These are phyloP conservation scores for Amanita pallidorosea DNA, from an alignment of 768 basidiomycete species.

Conservation along the genomic window DNA sequence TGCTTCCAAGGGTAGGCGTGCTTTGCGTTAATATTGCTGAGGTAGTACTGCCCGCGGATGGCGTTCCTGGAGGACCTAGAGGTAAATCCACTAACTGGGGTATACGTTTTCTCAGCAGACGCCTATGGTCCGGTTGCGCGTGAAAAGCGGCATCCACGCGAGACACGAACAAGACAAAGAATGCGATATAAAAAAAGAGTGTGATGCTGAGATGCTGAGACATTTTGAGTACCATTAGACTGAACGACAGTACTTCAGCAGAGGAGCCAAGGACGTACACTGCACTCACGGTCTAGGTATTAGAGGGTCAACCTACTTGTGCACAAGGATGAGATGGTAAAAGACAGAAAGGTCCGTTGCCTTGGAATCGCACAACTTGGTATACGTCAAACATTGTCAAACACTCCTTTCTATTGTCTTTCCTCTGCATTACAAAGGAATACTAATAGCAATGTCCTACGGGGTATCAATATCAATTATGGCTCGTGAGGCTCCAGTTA, in stretches of 20 bases:
- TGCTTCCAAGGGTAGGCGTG: neutral
- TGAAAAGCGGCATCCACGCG: conserved; percentile 36
- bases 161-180: conserved; percentile 39
- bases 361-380: neutral
- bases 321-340: neutral
- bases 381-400: conserved; percentile 2
- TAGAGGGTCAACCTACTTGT: conserved; percentile 4
- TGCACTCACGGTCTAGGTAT: neutral
- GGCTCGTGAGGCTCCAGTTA: conserved; percentile 72
- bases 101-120: conserved; percentile 60
- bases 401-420: neutral
- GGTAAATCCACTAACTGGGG: conserved; percentile 13
- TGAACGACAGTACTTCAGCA: neutral
- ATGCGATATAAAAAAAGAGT: conserved; percentile 49
- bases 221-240: conserved; percentile 38
- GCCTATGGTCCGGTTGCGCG: conserved; percentile 43
- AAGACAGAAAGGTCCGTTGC: conserved; percentile 7
- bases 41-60: conserved; percentile 2
- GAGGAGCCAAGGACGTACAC: neutral
- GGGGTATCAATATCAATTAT: conserved; percentile 32
- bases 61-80: neutral
- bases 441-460: conserved; percentile 7
- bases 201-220: conserved; percentile 40
- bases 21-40: neutral
- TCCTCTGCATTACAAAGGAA: conserved; percentile 5